Evolutionary conservation across 768 basidiomycete genomes (phyloP).

Genomic region (Dacryopinax spathularia): DNA sequence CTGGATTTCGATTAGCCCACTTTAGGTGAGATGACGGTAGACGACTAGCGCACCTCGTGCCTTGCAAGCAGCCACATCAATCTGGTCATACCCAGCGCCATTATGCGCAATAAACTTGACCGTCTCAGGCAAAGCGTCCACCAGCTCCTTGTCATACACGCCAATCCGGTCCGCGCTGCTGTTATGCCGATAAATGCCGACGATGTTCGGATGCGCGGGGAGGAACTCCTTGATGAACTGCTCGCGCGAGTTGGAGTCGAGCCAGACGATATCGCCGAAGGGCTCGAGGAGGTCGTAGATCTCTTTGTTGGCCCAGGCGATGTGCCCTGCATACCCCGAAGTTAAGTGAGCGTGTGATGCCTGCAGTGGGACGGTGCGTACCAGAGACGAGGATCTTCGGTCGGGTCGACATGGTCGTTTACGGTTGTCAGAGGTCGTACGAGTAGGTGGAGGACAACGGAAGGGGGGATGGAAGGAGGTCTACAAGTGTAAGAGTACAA

Average conservation of each 20-base stretch:
- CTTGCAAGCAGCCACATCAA: conserved; percentile 63
- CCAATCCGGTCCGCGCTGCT: conserved; percentile 51
- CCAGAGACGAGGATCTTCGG: conserved; percentile 26
- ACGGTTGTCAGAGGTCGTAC: too few relatives aligned
- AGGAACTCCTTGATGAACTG: conserved; percentile 54
- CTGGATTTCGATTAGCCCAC: conserved; percentile 23
- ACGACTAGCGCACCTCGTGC: conserved; percentile 37
- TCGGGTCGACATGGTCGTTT: conserved; percentile 16
- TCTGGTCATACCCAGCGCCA: conserved; percentile 83
- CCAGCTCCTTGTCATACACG: conserved; percentile 64
- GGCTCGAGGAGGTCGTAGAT: conserved; percentile 46
- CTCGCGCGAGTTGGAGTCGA: conserved; percentile 47
- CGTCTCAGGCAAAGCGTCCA: conserved; percentile 47
- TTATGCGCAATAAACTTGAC: conserved; percentile 86
- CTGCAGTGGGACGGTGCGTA: conserved; percentile 8
- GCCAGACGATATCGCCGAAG: conserved; percentile 52
- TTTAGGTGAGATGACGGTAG: background rate
- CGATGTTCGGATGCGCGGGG: conserved; percentile 57
- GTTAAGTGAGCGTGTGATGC: background rate
- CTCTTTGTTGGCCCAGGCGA: conserved; percentile 73
- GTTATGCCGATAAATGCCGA: conserved; percentile 72
- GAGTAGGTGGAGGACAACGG: too few relatives aligned
- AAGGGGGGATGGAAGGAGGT: too few relatives aligned
- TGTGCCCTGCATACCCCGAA: conserved; percentile 33
- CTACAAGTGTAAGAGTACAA: too few relatives aligned